A percentile compares a stretch with the other conserved stretches of the same genome.
Conservation (phyloP, 192 early-diverging fungal species). For the Coemansia sp. region DNA sequence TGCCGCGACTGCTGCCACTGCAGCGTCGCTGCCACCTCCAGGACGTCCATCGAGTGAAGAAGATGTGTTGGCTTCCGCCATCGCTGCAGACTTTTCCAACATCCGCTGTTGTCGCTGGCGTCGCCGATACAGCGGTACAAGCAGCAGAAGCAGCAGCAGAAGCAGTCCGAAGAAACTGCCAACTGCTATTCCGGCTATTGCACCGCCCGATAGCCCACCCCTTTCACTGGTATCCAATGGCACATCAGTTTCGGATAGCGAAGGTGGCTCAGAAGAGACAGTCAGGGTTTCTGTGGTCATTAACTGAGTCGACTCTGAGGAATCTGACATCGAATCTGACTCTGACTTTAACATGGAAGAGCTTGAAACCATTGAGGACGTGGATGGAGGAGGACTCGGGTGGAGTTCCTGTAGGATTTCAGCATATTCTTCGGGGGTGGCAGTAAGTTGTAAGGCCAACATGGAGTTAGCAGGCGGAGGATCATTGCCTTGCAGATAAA, state of each 20-base stretch:
- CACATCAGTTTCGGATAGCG: not conserved
- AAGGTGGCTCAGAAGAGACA: not conserved
- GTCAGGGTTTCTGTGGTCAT: not conserved
- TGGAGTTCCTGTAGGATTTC: constrained; percentile 37
- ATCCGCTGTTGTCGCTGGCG: constrained; percentile 31
- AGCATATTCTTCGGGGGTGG: constrained; percentile 35
- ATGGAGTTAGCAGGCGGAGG: constrained; percentile 28
- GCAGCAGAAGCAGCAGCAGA: constrained; percentile 30
- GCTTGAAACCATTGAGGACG: not conserved
- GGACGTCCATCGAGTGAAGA: not conserved
- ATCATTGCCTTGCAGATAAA: constrained; percentile 46
- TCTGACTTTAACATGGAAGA: constrained; percentile 1
- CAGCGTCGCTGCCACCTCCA: constrained; percentile 13
- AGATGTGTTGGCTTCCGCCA: not conserved
- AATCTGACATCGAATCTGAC: not conserved
- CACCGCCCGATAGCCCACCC: constrained; percentile 41
- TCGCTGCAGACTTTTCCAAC: constrained; percentile 14
- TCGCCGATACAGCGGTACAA: constrained; percentile 36
- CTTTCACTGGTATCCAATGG: not conserved
- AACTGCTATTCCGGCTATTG: constrained; percentile 42
- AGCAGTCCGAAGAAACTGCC: constrained; percentile 32
- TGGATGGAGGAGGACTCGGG: constrained; percentile 1
- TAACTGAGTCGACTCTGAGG: not conserved
- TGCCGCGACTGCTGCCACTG: constrained; percentile 6
- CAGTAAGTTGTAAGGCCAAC: constrained; percentile 41